Evolutionary conservation across 1,139 yeast species (phyloP), one percentile per base, ranked within the genome.

Genomic region (Magnusiomyces fungicola): DNA sequence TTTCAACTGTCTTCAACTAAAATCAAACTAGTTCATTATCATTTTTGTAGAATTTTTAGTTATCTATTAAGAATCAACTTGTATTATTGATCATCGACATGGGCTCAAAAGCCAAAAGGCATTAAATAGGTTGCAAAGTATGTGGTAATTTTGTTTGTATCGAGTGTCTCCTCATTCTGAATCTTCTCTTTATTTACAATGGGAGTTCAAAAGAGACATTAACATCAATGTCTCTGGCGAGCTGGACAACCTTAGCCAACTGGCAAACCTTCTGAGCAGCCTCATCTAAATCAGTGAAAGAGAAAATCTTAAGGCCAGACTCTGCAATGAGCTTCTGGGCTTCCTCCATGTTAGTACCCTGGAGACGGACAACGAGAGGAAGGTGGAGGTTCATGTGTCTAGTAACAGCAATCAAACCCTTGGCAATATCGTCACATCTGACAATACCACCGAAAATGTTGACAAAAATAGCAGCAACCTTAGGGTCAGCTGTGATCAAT

Each of bases 391-490:
- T 81, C 76, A 90, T 80, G 74, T 83, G 84, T 73, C 87, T 86
- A 60, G 96, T 81, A 48, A 96, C 96, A 60, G 89, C 86, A 64
- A 90, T 89, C 69, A 92, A 80, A 72, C 99, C 99, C 74, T 83
- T 82, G 62, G 99, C 99, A 58, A 92, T 97, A 74, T 81, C 88
- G 73, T 92, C 99, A 75, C 98, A 92, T 78, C 98, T 88, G 62
- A 92, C 98, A 63, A 92, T 92, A 76, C 99, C 98, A 69, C 99
- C 99, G 66, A 92, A 92, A 66, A 92, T 94, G 80, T 92, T 92
- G 68, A 92, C 98, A 64, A 92, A 90, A 69, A 92, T 92, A 69
- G 97, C 96, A 63, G 88, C 81, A 60, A 94, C 97, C 66, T 83
- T 82, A 67, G 80, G 74, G 74, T 92, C 97, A 55, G 94, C 79